Base-by-base conservation (phyloP, 169 alveolate genomes). In the Plasmodium cynomolgi region DNA sequence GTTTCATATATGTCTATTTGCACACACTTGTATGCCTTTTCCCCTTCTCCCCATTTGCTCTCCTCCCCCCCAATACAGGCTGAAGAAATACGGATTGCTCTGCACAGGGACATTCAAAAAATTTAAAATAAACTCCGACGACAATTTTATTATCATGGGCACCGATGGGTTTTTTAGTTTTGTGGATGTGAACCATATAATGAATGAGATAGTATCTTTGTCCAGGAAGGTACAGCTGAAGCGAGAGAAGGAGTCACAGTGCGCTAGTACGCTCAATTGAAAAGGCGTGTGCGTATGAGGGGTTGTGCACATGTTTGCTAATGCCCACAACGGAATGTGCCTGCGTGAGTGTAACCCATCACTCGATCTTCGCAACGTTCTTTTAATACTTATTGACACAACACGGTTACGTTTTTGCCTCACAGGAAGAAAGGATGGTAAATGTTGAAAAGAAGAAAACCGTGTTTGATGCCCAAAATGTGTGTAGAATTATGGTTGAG, bases 91-190 rank as follows among this genome's bases (percentile, higher is more conserved):
- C 81, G 98, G 98, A 13, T 96, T 97, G 58, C 82, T 95, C 37
- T 96, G 98, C 79, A 91, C 95, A 31, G 98, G 97, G 29, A 84
- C 98, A 11, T 94, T 95, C 81, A 85, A 95, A 50, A 97, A 96
- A 71, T 92, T 96, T 33, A 50, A 92, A 17, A 81, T 97, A 26
- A 97, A 86, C 39, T 85, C 92, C 11, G 96, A 97, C 34, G 99
- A 98, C 92, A 98, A 98, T 85, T 99, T 99, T 95, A 96, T 99
- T 41, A 93, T 99, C 81, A 83, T 99, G 91, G 99, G 99, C 13
- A 99, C 99, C 85, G 99, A 99, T 96, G 99, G 99, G 6, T 98
- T 99, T 72, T 99, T 99, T 99, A 99, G 98, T 93, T 85, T 82
- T 41, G 95, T 95, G 82, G 93, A 86, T 34, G 88, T 93, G 13